Conservation (phyloP, 768 basidiomycete species). For the Hygrocybe coccinea region DNA sequence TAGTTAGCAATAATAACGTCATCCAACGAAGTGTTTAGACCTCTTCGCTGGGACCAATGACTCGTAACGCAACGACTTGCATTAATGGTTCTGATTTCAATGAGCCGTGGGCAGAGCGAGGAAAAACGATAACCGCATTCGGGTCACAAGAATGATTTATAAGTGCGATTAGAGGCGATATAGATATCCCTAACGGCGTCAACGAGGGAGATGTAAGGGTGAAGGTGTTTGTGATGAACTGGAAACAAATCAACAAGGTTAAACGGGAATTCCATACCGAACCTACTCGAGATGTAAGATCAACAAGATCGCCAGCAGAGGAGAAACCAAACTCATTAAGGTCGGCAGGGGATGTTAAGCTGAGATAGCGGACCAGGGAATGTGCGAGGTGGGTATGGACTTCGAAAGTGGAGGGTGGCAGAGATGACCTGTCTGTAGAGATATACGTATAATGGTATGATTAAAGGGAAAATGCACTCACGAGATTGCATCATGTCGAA, state of each 20-base stretch:
- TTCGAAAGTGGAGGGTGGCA: slow-evolving; percentile 47
- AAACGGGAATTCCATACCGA: background rate
- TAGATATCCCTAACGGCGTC: slow-evolving; percentile 76
- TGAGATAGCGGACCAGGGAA: slow-evolving; percentile 67
- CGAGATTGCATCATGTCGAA: slow-evolving; percentile 73
- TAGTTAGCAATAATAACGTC: background rate
- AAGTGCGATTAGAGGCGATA: slow-evolving; percentile 74
- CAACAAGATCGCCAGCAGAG: slow-evolving; percentile 60
- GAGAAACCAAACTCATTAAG: slow-evolving; percentile 53
- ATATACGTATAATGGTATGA: background rate
- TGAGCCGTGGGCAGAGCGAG: slow-evolving; percentile 40
- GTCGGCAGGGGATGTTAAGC: slow-evolving; percentile 53
- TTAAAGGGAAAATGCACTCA: slow-evolving; percentile 34
- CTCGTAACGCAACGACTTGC: slow-evolving; percentile 67
- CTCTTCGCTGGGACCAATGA: slow-evolving; percentile 66
- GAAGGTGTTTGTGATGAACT: slow-evolving; percentile 93
- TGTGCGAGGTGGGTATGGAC: slow-evolving; percentile 68
- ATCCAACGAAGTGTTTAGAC: slow-evolving; percentile 31
- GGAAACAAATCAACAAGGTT: slow-evolving; percentile 7
- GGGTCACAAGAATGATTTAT: slow-evolving; percentile 87
- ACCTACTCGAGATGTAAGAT: slow-evolving; percentile 66
- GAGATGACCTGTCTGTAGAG: slow-evolving; percentile 49
- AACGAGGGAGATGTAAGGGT: slow-evolving; percentile 76
- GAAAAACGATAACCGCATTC: slow-evolving; percentile 90
- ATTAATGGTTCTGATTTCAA: slow-evolving; percentile 52